Percentiles rank a stretch among this genome's conserved stretches.
Conservation (phyloP, 495 filamentous ascomycete genomes). For the Barbatosphaeria neglecta region DNA sequence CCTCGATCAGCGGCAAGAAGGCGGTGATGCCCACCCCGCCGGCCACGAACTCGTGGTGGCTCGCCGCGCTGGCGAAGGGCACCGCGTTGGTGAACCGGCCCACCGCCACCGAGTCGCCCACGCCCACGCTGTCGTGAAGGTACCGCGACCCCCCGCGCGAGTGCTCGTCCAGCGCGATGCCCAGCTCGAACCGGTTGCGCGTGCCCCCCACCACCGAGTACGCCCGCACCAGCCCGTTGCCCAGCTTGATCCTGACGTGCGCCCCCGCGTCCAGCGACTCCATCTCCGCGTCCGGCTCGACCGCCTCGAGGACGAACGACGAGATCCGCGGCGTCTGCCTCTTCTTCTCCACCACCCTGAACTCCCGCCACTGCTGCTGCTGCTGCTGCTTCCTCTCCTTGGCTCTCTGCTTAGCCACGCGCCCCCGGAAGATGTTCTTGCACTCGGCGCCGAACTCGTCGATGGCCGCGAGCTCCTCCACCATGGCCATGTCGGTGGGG, state of each 20-base stretch:
- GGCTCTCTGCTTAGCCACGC: constrained; percentile 22
- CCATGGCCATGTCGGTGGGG: constrained; percentile 26
- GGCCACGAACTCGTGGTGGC: constrained; percentile 39
- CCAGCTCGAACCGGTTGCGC: constrained; percentile 29
- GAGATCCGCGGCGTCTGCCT: constrained; percentile 26
- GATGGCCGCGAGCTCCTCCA: constrained; percentile 33
- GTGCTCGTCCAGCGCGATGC: constrained; percentile 29
- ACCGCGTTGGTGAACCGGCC: constrained; percentile 30
- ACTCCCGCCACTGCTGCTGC: constrained; percentile 30
- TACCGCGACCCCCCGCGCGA: constrained; percentile 38
- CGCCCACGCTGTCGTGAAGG: constrained; percentile 21
- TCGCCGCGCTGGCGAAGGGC: constrained; percentile 17
- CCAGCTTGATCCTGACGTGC: constrained; percentile 33
- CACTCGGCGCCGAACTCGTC: constrained; percentile 36
- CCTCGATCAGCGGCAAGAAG: constrained; percentile 26
- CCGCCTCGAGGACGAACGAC: constrained; percentile 27
- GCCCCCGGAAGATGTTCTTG: constrained; percentile 23
- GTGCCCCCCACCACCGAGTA: constrained; percentile 38
- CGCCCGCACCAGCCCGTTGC: constrained; percentile 29
- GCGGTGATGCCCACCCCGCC: constrained; percentile 44
- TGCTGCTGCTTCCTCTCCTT: constrained; percentile 15
- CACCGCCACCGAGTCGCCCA: constrained; percentile 36
- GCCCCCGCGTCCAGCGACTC: constrained; percentile 17
- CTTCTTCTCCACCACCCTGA: constrained; percentile 29
- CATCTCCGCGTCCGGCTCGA: constrained; percentile 8